phyloP scores from a whole-genome alignment of 2,329 filamentous ascomycete genomes.

The Passalora sequoiae region DNA sequence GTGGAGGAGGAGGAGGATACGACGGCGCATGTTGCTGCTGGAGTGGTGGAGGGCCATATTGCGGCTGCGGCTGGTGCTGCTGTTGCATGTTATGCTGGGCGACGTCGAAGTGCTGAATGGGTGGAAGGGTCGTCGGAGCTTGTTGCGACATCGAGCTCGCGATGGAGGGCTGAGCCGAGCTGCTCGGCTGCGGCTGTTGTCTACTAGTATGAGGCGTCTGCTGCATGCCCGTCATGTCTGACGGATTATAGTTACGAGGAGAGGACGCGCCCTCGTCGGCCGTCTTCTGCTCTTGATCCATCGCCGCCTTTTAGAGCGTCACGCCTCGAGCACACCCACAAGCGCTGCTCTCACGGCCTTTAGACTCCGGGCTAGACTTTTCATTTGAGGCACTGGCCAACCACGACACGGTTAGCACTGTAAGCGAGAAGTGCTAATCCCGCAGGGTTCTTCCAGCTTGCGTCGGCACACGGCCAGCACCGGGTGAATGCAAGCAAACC shows the following conservation, averaged over 20 bases:
- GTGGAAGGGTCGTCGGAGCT: constrained; percentile 13
- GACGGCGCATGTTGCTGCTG: constrained; percentile 21
- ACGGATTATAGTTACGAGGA: not conserved
- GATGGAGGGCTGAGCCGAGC: constrained; percentile 1
- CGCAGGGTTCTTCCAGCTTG: too few species aligned
- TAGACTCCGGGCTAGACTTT: too few species aligned
- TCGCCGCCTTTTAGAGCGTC: too few species aligned
- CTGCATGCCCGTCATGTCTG: too few species aligned
- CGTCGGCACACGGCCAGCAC: too few species aligned
- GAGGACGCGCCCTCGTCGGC: constrained; percentile 4
- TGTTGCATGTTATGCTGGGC: constrained; percentile 22
- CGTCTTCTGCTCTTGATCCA: constrained; percentile 3
- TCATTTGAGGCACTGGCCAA: too few species aligned
- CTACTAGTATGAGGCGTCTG: not conserved
- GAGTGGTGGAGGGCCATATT: constrained; percentile 20
- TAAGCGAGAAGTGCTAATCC: too few species aligned
- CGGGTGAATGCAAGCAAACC: constrained; percentile 1
- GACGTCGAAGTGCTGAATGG: constrained; percentile 28
- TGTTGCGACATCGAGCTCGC: not conserved
- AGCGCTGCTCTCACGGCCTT: too few species aligned
- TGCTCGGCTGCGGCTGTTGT: constrained; percentile 32
- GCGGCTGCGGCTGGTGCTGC: constrained; percentile 19
- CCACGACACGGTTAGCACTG: too few species aligned
- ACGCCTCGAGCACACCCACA: too few species aligned
- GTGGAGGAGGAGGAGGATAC: constrained; percentile 2